Evolutionary conservation across 2,329 filamentous ascomycete genomes (phyloP).

Genomic region (Epichloe typhina): DNA sequence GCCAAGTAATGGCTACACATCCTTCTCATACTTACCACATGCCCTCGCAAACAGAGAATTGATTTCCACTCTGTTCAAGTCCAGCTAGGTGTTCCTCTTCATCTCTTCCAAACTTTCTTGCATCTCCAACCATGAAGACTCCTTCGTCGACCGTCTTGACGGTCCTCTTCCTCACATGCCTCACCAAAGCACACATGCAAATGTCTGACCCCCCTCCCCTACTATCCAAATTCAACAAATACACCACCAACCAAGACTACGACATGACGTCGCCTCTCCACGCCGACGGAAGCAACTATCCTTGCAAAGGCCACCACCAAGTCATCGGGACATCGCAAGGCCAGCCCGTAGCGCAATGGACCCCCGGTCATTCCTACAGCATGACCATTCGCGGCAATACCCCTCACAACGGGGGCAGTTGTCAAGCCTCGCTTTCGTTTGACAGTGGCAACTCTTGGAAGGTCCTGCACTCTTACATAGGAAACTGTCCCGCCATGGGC

Average conservation of each 20-base stretch:
- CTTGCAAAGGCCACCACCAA: constrained; percentile 55
- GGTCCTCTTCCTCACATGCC: neutral
- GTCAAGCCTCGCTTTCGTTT: constrained; percentile 49
- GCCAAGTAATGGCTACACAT: neutral
- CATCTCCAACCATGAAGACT: constrained; percentile 27
- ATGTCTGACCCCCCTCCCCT: constrained; percentile 43
- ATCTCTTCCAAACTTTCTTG: neutral
- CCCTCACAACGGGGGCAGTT: constrained; percentile 45
- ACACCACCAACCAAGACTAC: constrained; percentile 47
- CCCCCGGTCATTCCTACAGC: constrained; percentile 35
- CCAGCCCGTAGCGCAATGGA: constrained; percentile 40
- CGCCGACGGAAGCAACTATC: constrained; percentile 50
- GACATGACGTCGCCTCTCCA: constrained; percentile 56
- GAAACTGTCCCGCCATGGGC: constrained; percentile 19
- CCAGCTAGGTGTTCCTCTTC: neutral
- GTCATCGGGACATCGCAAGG: constrained; percentile 36
- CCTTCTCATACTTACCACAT: no score
- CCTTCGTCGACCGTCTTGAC: constrained; percentile 21
- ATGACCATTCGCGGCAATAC: constrained; percentile 39
- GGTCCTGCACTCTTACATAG: constrained; percentile 28
- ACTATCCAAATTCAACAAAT: constrained; percentile 38
- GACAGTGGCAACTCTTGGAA: constrained; percentile 45
- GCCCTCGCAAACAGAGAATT: no score
- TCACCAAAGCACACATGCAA: constrained; percentile 38
- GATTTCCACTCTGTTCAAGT: no score